Percentiles rank a stretch among this genome's conserved stretches.
phyloP scores from a whole-genome alignment of 2,329 filamentous ascomycete genomes.

The Curvularia lunata region DNA sequence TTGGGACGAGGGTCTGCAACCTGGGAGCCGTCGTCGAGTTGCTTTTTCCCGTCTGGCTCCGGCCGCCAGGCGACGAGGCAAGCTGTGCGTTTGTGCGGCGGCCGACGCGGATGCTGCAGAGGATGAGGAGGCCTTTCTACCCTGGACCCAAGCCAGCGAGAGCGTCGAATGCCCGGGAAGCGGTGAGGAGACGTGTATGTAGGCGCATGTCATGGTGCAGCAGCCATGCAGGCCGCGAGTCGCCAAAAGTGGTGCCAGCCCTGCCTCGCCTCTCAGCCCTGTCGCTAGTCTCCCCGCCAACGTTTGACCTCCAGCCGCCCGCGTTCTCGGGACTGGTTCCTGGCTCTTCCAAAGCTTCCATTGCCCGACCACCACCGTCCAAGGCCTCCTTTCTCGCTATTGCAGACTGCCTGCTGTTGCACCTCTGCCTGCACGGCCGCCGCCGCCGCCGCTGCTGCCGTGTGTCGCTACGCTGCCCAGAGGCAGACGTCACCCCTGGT shows the following conservation, averaged over 20 bases:
- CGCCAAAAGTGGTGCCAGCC: constrained; percentile 32
- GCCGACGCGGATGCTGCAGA: not conserved
- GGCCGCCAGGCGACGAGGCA: not conserved
- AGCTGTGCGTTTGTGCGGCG: not conserved
- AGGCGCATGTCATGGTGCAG: constrained; percentile 43
- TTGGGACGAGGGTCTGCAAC: constrained; percentile 23
- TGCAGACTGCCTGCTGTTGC: not conserved
- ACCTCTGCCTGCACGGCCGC: not conserved
- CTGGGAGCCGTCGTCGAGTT: constrained; percentile 11
- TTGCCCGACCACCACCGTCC: constrained; percentile 5
- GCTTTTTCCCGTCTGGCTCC: constrained; percentile 17
- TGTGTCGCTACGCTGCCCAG: constrained; percentile 3
- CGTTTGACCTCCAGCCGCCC: constrained; percentile 36
- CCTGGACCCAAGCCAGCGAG: not conserved
- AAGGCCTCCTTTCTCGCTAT: not conserved
- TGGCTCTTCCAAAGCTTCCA: constrained; percentile 28
- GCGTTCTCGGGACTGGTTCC: constrained; percentile 34
- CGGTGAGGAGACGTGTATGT: constrained; percentile 36
- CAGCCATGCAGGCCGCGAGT: constrained; percentile 24
- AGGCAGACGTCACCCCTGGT: constrained; percentile 22
- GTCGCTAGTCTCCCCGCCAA: constrained; percentile 27
- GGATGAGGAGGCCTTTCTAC: not conserved
- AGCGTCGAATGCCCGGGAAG: not conserved
- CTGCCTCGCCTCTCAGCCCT: constrained; percentile 25
- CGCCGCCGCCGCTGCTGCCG: not conserved